Conservation (phyloP, 179 eudicot genomes). For the Gypsophila paniculata region DNA sequence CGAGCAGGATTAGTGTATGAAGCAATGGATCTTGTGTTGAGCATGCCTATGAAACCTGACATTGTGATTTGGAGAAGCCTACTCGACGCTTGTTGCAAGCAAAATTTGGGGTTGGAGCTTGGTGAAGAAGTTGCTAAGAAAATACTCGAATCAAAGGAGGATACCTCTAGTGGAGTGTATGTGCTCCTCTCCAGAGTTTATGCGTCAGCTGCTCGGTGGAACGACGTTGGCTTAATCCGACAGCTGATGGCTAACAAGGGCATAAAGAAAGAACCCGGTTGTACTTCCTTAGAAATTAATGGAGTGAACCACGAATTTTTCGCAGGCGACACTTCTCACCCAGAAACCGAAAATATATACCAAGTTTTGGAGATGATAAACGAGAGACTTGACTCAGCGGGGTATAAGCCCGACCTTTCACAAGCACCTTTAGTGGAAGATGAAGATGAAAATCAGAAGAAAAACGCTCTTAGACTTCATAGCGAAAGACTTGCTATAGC, state of each 20-base stretch:
- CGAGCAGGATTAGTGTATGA: constrained; percentile 59
- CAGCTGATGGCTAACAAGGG: constrained; percentile 66
- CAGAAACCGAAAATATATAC: constrained; percentile 42
- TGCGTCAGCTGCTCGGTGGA: constrained; percentile 61
- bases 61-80: constrained; percentile 73
- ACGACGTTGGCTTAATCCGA: constrained; percentile 60
- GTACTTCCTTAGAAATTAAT: constrained; percentile 64
- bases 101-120: constrained; percentile 40
- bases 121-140: constrained; percentile 56
- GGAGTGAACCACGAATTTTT: constrained; percentile 64
- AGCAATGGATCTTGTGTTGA: constrained; percentile 49
- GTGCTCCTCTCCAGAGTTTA: constrained; percentile 69
- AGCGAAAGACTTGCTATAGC: constrained; percentile 77
- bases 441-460: constrained; percentile 42
- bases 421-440: constrained; percentile 54
- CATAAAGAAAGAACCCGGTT: constrained; percentile 66
- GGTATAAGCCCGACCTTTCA: constrained; percentile 47
- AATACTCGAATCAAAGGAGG: constrained; percentile 47
- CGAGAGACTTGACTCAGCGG: constrained; percentile 33
- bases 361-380: constrained; percentile 41
- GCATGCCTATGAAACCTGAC: constrained; percentile 83
- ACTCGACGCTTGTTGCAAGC: constrained; percentile 74
- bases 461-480: constrained; percentile 48
- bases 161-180: constrained; percentile 50
- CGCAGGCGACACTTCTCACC: constrained; percentile 65